Evolutionary conservation across 352 stramenopile species (phyloP).

Genomic region (Paralagenidium karlingii): DNA sequence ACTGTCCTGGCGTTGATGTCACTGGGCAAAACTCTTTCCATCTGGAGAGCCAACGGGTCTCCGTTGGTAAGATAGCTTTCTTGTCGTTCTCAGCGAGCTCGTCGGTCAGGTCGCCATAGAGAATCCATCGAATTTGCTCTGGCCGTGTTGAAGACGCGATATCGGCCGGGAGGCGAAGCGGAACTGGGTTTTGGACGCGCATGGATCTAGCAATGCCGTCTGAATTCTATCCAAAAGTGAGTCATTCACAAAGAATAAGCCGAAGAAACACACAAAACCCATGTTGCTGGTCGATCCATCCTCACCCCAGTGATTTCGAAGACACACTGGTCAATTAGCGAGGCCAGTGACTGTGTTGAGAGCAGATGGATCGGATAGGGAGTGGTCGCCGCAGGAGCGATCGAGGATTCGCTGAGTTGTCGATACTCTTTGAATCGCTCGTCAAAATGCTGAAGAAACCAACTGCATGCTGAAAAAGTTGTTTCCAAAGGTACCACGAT

Average conservation of each 20-base stretch:
- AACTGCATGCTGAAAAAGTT: no score
- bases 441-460: no score
- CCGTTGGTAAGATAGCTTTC: not conserved
- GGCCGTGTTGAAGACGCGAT: slow-evolving; percentile 13
- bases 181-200: slow-evolving; percentile 15
- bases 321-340: slow-evolving; percentile 46
- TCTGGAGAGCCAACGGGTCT: slow-evolving; percentile 17
- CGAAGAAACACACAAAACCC: not conserved
- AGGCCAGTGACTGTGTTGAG: slow-evolving; percentile 25
- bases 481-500: no score
- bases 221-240: slow-evolving; percentile 15
- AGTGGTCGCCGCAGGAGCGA: no score
- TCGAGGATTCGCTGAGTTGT: not conserved
- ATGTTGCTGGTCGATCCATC: not conserved
- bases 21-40: slow-evolving; percentile 63
- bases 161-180: slow-evolving; percentile 23
- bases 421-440: no score
- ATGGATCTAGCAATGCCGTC: slow-evolving; percentile 27
- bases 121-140: slow-evolving; percentile 45
- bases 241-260: not conserved
- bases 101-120: no score
- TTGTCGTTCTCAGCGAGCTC: no score
- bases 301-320: slow-evolving; percentile 39
- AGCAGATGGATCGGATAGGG: slow-evolving; percentile 29
- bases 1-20: slow-evolving; percentile 9